Percentiles rank a stretch among this genome's conserved stretches.
Evolutionary conservation across 352 stramenopile genomes (phyloP).

Genomic region (Globisporangium spinosum): DNA sequence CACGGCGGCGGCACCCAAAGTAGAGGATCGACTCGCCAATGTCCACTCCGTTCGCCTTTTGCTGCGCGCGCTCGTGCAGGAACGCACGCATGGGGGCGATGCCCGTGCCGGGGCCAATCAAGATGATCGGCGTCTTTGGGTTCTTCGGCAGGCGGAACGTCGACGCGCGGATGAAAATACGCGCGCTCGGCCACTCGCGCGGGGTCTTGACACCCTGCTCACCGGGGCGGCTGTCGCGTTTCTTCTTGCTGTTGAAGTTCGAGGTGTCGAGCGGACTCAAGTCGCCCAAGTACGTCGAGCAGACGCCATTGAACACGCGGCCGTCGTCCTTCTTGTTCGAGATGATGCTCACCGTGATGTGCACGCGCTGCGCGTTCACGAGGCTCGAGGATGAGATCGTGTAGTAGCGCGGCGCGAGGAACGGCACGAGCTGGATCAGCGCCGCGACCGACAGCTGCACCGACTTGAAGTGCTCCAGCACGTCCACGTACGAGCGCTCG

Average conservation of each 20-base stretch:
- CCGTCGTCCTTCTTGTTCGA: slow-evolving; percentile 68
- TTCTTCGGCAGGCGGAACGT: slow-evolving; percentile 93
- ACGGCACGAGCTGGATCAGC: slow-evolving; percentile 91
- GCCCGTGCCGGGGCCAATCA: slow-evolving; percentile 95
- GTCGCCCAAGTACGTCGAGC: slow-evolving; percentile 89
- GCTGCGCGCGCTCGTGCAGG: slow-evolving; percentile 91
- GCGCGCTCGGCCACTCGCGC: slow-evolving; percentile 62
- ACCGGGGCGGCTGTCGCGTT: slow-evolving; percentile 62
- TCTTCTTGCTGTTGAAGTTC: slow-evolving; percentile 60
- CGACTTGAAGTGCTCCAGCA: slow-evolving; percentile 81
- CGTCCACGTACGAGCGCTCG: slow-evolving; percentile 89
- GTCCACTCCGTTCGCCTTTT: slow-evolving; percentile 44
- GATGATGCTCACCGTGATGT: slow-evolving; percentile 94
- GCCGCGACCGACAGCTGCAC: slow-evolving; percentile 68
- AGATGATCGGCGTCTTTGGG: slow-evolving; percentile 88
- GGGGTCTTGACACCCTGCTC: slow-evolving; percentile 69
- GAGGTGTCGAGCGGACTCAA: slow-evolving; percentile 45
- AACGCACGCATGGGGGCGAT: slow-evolving; percentile 97
- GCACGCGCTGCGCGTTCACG: slow-evolving; percentile 89
- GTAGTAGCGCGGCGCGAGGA: slow-evolving; percentile 95
- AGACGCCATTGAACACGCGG: slow-evolving; percentile 91
- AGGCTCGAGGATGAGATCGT: slow-evolving; percentile 96
- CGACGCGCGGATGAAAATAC: slow-evolving; percentile 93
- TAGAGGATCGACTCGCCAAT: slow-evolving; percentile 92
- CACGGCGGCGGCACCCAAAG: slow-evolving; percentile 84